phyloP scores from a whole-genome alignment of 108 stramenopile genomes.

The Mediolabrus comicus region DNA sequence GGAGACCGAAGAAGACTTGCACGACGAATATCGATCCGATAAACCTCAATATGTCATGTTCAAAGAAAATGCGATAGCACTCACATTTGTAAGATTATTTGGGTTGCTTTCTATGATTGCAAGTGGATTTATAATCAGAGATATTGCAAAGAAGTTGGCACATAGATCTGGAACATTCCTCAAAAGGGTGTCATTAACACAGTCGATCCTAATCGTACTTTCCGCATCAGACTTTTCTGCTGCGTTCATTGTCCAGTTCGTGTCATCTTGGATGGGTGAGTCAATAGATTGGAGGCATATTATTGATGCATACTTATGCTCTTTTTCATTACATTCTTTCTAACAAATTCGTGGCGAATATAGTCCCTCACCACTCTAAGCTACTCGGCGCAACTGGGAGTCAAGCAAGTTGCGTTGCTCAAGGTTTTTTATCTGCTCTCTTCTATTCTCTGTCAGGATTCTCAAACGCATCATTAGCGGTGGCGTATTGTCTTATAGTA shows the following conservation, averaged over 20 bases:
- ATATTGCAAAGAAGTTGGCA: neutral
- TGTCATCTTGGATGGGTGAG: constrained; percentile 32
- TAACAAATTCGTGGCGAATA: no score
- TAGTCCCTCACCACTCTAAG: neutral
- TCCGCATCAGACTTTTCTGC: neutral
- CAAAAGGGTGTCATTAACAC: neutral
- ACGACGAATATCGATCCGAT: neutral
- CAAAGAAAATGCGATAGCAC: neutral
- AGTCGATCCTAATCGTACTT: neutral
- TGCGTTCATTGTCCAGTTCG: constrained; percentile 24
- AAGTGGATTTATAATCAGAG: neutral
- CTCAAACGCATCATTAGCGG: constrained; percentile 23
- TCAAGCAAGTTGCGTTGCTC: constrained; percentile 11
- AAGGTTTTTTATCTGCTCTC: constrained; percentile 7
- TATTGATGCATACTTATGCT: no score
- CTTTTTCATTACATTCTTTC: no score
- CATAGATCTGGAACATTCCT: neutral
- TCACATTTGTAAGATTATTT: neutral
- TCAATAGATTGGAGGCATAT: no score
- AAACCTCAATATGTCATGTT: neutral
- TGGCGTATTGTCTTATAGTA: constrained; percentile 21
- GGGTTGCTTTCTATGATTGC: neutral
- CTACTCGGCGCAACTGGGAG: constrained; percentile 3
- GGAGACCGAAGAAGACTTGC: no score
- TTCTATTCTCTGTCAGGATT: constrained; percentile 11